These are phyloP conservation scores for Stylosanthes scabra DNA, from an alignment of 331 rosid species.

Conservation along the genomic window DNA sequence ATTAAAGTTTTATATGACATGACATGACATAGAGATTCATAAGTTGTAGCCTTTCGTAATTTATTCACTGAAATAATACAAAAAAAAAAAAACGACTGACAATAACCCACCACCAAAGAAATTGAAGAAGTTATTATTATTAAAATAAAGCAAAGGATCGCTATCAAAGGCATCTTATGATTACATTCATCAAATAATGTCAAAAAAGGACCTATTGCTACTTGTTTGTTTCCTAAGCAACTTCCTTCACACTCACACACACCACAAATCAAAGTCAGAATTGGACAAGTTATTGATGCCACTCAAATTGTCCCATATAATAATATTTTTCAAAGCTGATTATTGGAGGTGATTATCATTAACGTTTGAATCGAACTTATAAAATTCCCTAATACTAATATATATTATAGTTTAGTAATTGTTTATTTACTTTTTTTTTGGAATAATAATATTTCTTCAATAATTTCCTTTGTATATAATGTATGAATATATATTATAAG, in stretches of 20 bases:
- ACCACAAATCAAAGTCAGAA: not conserved
- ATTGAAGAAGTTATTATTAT: not conserved
- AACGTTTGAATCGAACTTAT: too few species aligned
- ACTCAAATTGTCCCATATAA: too few species aligned
- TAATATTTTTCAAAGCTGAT: too few species aligned
- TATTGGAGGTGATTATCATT: too few species aligned
- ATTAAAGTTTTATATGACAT: not conserved
- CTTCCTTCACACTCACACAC: not conserved
- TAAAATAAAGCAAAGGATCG: not conserved
- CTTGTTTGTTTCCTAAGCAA: not conserved
- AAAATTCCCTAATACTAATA: too few species aligned
- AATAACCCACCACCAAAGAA: not conserved
- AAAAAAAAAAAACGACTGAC: not conserved
- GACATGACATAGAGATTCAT: not conserved
- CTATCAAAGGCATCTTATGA: slow-evolving; percentile 34
- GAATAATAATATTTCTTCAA: too few species aligned
- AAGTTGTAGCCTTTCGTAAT: not conserved
- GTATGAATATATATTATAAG: too few species aligned
- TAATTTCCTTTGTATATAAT: too few species aligned
- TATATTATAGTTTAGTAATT: too few species aligned
- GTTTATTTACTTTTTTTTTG: too few species aligned
- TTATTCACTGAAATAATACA: not conserved
- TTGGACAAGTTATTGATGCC: not conserved
- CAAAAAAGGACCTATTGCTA: not conserved
- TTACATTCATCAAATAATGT: not conserved